Base-by-base conservation (phyloP, 257 asterid genomes). In the Lantana camara region DNA sequence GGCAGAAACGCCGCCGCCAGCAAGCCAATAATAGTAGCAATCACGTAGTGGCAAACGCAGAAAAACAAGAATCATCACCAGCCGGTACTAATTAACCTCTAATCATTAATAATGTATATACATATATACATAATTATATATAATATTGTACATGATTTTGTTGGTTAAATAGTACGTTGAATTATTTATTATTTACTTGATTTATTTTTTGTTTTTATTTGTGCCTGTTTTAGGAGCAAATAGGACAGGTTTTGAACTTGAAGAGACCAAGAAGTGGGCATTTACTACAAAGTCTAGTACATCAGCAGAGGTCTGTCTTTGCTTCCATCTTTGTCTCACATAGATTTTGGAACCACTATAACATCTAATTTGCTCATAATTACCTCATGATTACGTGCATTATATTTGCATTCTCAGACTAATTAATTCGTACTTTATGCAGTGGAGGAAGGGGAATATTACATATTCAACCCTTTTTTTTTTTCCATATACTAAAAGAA, bases 1-100 rank as follows among this genome's bases (percentile, higher is more conserved):
- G 89, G 70, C 95, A 86, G 13, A 84, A 80, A 71, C 72, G 86
- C 9, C 95, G 95, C 24, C 85, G 91, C 4, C 91, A 86, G 53
- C 80, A 82, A 41, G 13, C 47, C 47, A 16, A 41, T 10, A 13
- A 1, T 11, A 5, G 16, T 3, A 13, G n/a, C 13, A 5, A n/a
- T 41, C 47, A 12, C 47, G 2, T n/a, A 13, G 16, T 10, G 15
- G 1, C 4, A 1, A 41, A 41, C n/a, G 47, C 4, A 41, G 47
- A 12, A 0, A 41, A 41, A 4, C 11, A 41, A 17, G 24, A 19
- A 19, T 48, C 29, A 40, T 71, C 91, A 0, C 55, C 66, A 9
- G 54, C 32, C 2, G 32, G 32, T 27, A 27, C 32, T 27, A 27
- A 27, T 27, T 5, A 27, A 27, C 5, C n/a, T n/a, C n/a, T n/a